Evolutionary conservation across 75 land plant genomes (phyloP).

Genomic region (Larix kaempferi): DNA sequence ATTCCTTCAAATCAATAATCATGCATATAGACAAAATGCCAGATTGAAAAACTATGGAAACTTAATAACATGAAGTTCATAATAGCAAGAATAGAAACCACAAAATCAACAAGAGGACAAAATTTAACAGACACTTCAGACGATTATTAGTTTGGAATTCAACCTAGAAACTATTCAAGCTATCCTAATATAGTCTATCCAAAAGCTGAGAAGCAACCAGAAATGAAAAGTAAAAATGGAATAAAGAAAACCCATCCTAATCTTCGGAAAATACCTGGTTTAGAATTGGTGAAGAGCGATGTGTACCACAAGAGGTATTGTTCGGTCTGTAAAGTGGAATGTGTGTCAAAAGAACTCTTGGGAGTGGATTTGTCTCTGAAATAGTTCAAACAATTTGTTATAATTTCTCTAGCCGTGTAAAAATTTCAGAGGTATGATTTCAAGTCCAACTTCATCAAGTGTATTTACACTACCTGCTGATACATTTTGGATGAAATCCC

Average conservation of each 20-base stretch:
- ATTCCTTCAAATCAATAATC: not conserved
- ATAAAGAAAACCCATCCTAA: not conserved
- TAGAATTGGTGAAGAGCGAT: conserved; percentile 69
- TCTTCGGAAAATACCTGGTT: conserved; percentile 52
- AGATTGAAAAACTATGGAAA: not conserved
- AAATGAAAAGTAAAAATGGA: not conserved
- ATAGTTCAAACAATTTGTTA: not conserved
- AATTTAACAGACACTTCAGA: too few relatives aligned
- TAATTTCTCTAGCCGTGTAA: not conserved
- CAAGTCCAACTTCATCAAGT: not conserved
- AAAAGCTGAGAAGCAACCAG: not conserved
- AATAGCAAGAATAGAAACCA: too few relatives aligned
- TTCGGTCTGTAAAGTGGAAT: conserved; percentile 80
- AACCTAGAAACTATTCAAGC: not conserved
- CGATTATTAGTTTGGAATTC: too few relatives aligned
- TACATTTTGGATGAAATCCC: conserved; percentile 55
- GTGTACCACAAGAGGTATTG: conserved; percentile 66
- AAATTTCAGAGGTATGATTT: not conserved
- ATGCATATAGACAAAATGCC: not conserved
- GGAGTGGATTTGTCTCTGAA: conserved; percentile 28
- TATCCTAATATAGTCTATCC: not conserved
- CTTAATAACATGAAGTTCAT: not conserved
- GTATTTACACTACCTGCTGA: conserved; percentile 27
- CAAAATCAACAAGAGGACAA: too few relatives aligned
- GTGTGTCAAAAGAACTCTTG: conserved; percentile 69